A percentile compares a stretch with the other conserved stretches of the same genome.
Evolutionary conservation across 2,329 filamentous ascomycete genomes (phyloP).

Genomic region (Daldinia sp.): DNA sequence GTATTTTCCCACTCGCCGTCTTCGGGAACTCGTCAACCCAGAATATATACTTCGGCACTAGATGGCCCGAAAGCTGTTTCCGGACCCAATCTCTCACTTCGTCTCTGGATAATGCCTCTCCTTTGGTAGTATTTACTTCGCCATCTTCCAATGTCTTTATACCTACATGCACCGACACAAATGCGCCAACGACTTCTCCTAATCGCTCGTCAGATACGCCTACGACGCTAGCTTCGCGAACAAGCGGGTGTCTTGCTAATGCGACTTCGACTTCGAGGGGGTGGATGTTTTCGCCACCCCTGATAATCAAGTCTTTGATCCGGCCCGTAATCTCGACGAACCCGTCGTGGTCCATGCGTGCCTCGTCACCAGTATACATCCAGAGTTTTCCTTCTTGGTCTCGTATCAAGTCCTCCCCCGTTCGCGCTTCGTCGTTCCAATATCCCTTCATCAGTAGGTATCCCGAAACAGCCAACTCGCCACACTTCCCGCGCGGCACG

Average conservation of each 20-base stretch:
- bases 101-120: conserved; percentile 58
- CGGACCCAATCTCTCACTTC: conserved; percentile 77
- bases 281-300: conserved; percentile 95
- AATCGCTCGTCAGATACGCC: conserved; percentile 83
- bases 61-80: conserved; percentile 71
- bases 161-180: conserved; percentile 67
- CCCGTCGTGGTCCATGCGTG: conserved; percentile 80
- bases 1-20: conserved; percentile 95
- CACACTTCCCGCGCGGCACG: conserved; percentile 70
- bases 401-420: conserved; percentile 67
- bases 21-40: conserved; percentile 88
- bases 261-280: conserved; percentile 93
- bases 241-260: conserved; percentile 73
- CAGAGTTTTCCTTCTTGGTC: conserved; percentile 66
- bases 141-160: conserved; percentile 46
- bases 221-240: conserved; percentile 82
- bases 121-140: conserved; percentile 24
- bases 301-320: conserved; percentile 95
- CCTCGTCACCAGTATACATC: conserved; percentile 96
- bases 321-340: conserved; percentile 89
- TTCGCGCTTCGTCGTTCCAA: conserved; percentile 76
- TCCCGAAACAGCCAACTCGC: conserved; percentile 83
- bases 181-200: conserved; percentile 87
- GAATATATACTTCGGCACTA: conserved; percentile 91
- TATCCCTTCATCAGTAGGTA: conserved; percentile 94